Evolutionary conservation across 257 asterid genomes (phyloP), one percentile per base, ranked within the genome.

Genomic region (Solanum verrucosum): DNA sequence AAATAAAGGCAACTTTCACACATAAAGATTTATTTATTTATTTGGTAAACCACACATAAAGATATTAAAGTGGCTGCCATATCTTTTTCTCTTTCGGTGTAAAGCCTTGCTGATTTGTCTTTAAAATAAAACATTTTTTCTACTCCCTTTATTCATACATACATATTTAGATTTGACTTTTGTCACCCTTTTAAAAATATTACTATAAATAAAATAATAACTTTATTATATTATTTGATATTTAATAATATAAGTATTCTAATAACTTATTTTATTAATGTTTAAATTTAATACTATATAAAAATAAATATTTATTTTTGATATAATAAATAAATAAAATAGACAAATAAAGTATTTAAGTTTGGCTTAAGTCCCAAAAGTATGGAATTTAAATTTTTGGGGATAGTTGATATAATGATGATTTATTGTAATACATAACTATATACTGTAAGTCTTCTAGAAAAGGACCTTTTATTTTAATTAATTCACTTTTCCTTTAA

Each of bases 61-160:
- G 68, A 72, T 27, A 79, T 68, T 83, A 88, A 92, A 46, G 90
- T 82, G 68, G 27, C 42, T 35, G 18, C 21, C 81, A 74, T 31
- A 73, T 87, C 88, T 83, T 88, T 90, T 72, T 40, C 87, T 89
- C 93, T 91, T 92, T 92, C 94, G 92, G 93, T 92, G 90, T 84
- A 44, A 86, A 90, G 89, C 18, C 77, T 34, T 60, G 87, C 84
- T 77, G 83, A 87, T 90, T 86, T 91, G 84, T 84, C 75, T 68
- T 46, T 84, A 65, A 90, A 82, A 88, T 87, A 87, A 70, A 46
- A 37, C n/a, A 29, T 33, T 27, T 9, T 74, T n/a, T 38, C 6
- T 6, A 68, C 35, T 67, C 9, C 16, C 3, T 67, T 12, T 12
- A 4, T 67, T 13, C 73, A 67, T 67, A 10, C 7, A 11, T 67